These are phyloP conservation scores for Hymenoscyphus fraxineus DNA, from an alignment of 2,329 filamentous ascomycete species.

Conservation along the genomic window DNA sequence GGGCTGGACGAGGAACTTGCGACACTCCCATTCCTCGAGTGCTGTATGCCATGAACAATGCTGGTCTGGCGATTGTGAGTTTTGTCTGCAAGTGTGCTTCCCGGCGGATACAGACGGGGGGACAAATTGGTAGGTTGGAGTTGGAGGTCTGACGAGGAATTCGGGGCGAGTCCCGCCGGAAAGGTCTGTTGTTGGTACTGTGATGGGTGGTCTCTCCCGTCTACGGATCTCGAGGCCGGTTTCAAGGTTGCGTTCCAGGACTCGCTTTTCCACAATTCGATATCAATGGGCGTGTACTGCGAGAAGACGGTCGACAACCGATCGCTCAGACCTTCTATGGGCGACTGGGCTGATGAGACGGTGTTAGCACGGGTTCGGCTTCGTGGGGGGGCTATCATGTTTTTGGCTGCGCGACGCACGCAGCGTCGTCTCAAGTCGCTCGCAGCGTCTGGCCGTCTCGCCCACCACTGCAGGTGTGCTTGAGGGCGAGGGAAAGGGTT, in stretches of 20 bases:
- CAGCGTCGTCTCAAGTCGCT: no score
- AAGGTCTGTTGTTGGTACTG: conserved; percentile 20
- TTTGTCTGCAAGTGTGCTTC: conserved; percentile 51
- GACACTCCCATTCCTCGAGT: conserved; percentile 84
- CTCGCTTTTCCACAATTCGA: conserved; percentile 19
- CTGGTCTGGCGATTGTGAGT: conserved; percentile 87
- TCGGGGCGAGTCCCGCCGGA: conserved; percentile 16
- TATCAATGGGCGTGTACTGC: conserved; percentile 19
- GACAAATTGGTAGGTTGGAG: conserved; percentile 27
- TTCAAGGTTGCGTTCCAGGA: conserved; percentile 32
- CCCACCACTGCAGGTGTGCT: no score
- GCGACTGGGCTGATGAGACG: conserved; percentile 26
- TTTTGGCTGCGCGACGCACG: background rate
- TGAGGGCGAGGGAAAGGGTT: no score
- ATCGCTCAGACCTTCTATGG: conserved; percentile 27
- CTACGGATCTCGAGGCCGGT: conserved; percentile 25
- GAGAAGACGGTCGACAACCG: conserved; percentile 26
- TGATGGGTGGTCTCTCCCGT: conserved; percentile 27
- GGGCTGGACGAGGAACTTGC: conserved; percentile 78
- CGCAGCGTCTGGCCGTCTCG: no score
- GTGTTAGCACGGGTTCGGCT: conserved; percentile 20
- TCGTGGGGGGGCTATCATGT: background rate
- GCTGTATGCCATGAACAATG: conserved; percentile 93
- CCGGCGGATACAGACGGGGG: conserved; percentile 26
- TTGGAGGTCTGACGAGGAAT: conserved; percentile 24